These are phyloP conservation scores for Penicillium soppii DNA, from an alignment of 495 filamentous ascomycete genomes.

Conservation along the genomic window DNA sequence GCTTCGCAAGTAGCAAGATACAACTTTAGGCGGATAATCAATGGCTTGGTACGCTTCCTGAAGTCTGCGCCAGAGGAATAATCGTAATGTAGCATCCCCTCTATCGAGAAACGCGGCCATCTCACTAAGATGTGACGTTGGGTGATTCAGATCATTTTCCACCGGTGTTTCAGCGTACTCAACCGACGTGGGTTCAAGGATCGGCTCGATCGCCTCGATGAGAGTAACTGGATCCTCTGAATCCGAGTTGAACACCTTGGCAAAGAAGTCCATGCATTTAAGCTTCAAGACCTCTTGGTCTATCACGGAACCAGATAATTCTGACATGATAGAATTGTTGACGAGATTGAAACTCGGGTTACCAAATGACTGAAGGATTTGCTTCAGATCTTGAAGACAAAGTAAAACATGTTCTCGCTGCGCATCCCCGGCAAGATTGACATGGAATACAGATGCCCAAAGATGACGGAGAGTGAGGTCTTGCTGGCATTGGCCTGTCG, in stretches of 20 bases:
- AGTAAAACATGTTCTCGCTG: slow-evolving; percentile 74
- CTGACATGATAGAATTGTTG: slow-evolving; percentile 87
- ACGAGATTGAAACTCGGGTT: slow-evolving; percentile 61
- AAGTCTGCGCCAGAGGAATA: slow-evolving; percentile 85
- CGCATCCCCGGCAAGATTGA: slow-evolving; percentile 65
- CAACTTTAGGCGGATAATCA: slow-evolving; percentile 77
- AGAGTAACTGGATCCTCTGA: slow-evolving; percentile 71
- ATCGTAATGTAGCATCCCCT: slow-evolving; percentile 74
- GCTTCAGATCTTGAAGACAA: slow-evolving; percentile 74
- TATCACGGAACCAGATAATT: slow-evolving; percentile 75
- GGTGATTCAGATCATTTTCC: slow-evolving; percentile 11
- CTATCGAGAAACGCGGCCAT: slow-evolving; percentile 80
- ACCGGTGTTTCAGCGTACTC: slow-evolving; percentile 25
- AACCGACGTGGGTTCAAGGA: slow-evolving; percentile 73
- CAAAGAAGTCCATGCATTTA: slow-evolving; percentile 95
- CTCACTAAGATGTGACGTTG: slow-evolving; percentile 54
- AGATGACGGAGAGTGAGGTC: slow-evolving; percentile 61
- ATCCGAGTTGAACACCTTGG: slow-evolving; percentile 70
- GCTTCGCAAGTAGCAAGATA: slow-evolving; percentile 80
- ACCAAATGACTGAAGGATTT: slow-evolving; percentile 38
- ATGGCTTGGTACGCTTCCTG: slow-evolving; percentile 84
- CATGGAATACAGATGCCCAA: slow-evolving; percentile 79
- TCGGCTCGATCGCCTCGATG: slow-evolving; percentile 89
- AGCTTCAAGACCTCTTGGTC: slow-evolving; percentile 89
- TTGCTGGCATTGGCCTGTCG: slow-evolving; percentile 22